Evolutionary conservation across 768 basidiomycete species (phyloP), one percentile per base, ranked within the genome.

Genomic region (Termitomyces sp.): DNA sequence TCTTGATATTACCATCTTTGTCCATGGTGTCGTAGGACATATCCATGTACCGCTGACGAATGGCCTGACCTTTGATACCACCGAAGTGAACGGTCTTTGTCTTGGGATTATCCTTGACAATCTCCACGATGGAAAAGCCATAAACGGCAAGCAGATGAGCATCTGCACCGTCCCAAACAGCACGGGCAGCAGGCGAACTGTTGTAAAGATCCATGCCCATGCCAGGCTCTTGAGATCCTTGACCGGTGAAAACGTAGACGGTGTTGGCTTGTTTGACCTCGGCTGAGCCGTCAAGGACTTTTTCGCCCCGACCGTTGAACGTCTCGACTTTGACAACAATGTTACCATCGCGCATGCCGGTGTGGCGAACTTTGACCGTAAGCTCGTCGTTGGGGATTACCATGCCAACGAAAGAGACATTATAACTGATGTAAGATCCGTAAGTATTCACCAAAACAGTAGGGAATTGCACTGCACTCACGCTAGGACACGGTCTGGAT

Each of bases 131-230:
- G 5, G 96, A 98, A 79, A 99, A 99, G 46, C 97, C 97, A 66
- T 99, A 98, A 5, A 95, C 93, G 28, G 92, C 88, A 48, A 90
- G 87, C 52, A 99, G 79, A 70, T 99, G 96, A 45, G 86, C 83
- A 67, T 99, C 95, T 52, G 96, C 96, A 50, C 87, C 87, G 58
- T 98, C 96, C 97, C 97, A 99, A 54, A 98, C 95, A 43, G 93
- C 89, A 60, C 91, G 90, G 55, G 97, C 97, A 20, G 95, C 94
- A 45, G 94, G 89, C 5, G 94, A 98, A 62, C 72, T 83, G 69
- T 85, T 89, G 81, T 98, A 99, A 2, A 99, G 83, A 63, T 98
- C 95, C 94, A 99, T 98, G 20, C 97, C 97, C 97, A 99, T 98
- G 20, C 96, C 94, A 47, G 88, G 87, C 72, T 98, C 96, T 70